Evolutionary conservation across 257 asterid species (phyloP).

Genomic region (Echium plantagineum): DNA sequence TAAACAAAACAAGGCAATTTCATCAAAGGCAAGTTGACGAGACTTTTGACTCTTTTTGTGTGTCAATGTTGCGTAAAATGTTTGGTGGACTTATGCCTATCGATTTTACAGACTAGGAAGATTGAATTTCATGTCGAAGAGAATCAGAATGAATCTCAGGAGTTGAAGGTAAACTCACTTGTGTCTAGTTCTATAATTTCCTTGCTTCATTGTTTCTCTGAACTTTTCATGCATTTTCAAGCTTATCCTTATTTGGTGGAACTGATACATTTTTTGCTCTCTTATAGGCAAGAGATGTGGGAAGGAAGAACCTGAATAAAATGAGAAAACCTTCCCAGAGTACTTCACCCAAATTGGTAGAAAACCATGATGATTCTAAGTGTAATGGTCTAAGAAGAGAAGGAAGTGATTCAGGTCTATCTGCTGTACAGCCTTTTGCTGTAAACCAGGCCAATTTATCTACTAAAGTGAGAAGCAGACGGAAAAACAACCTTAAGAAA

Average conservation of each 20-base stretch:
- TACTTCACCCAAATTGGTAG: slow-evolving; percentile 44
- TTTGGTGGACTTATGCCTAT: slow-evolving; percentile 16
- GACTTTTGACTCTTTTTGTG: slow-evolving; percentile 6
- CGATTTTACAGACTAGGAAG: slow-evolving; percentile 38
- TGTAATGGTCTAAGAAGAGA: slow-evolving; percentile 57
- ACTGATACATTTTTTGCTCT: slow-evolving; percentile 6
- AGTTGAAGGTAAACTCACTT: slow-evolving; percentile 32
- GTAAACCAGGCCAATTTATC: slow-evolving; percentile 45
- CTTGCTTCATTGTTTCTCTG: neutral
- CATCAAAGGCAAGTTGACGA: slow-evolving; percentile 38
- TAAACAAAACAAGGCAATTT: slow-evolving; percentile 37
- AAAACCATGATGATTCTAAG: slow-evolving; percentile 52
- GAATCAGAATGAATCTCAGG: slow-evolving; percentile 40
- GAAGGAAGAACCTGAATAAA: slow-evolving; percentile 37
- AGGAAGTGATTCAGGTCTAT: slow-evolving; percentile 79
- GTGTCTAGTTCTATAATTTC: neutral
- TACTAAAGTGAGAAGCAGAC: slow-evolving; percentile 63
- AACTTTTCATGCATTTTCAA: neutral
- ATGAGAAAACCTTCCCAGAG: slow-evolving; percentile 46
- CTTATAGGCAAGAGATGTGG: slow-evolving; percentile 50
- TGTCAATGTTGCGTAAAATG: slow-evolving; percentile 10
- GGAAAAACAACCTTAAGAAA: slow-evolving; percentile 44
- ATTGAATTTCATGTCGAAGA: slow-evolving; percentile 31
- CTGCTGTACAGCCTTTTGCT: slow-evolving; percentile 40
- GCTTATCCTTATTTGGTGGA: neutral